phyloP scores from a whole-genome alignment of 257 asterid species.

The Hygrophila difformis region DNA sequence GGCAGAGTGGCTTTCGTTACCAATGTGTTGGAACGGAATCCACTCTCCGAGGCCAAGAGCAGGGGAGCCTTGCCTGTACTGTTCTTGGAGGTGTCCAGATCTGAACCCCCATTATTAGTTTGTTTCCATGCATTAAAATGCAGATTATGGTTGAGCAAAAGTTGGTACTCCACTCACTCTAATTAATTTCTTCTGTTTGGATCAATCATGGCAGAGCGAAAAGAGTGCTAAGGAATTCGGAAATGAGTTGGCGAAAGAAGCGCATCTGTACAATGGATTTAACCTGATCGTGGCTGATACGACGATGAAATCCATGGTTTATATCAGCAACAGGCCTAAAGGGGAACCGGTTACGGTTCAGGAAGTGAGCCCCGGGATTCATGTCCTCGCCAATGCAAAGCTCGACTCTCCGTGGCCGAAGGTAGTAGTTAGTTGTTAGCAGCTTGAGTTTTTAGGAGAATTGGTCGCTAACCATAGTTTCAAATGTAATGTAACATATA shows the following conservation, averaged over 20 bases:
- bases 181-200: background rate
- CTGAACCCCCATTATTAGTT: slow-evolving; percentile 5
- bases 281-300: slow-evolving; percentile 30
- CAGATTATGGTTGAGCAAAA: too few relatives aligned
- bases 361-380: slow-evolving; percentile 8
- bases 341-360: slow-evolving; percentile 28
- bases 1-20: slow-evolving; percentile 38
- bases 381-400: slow-evolving; percentile 22
- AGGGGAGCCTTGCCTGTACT: slow-evolving; percentile 38
- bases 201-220: slow-evolving; percentile 19
- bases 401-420: slow-evolving; percentile 42
- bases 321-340: too few relatives aligned
- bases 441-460: too few relatives aligned
- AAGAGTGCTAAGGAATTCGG: slow-evolving; percentile 31
- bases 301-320: slow-evolving; percentile 12
- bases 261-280: slow-evolving; percentile 32
- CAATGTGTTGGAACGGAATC: slow-evolving; percentile 17
- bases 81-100: slow-evolving; percentile 26
- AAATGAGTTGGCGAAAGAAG: slow-evolving; percentile 20
- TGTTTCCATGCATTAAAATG: too few relatives aligned
- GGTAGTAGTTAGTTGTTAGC: slow-evolving; percentile 4
- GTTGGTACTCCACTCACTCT: background rate
- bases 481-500: background rate
- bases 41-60: slow-evolving; percentile 24
- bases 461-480: too few relatives aligned